phyloP scores from a whole-genome alignment of 176 grass and related monocot species.

The Avena sativa region DNA sequence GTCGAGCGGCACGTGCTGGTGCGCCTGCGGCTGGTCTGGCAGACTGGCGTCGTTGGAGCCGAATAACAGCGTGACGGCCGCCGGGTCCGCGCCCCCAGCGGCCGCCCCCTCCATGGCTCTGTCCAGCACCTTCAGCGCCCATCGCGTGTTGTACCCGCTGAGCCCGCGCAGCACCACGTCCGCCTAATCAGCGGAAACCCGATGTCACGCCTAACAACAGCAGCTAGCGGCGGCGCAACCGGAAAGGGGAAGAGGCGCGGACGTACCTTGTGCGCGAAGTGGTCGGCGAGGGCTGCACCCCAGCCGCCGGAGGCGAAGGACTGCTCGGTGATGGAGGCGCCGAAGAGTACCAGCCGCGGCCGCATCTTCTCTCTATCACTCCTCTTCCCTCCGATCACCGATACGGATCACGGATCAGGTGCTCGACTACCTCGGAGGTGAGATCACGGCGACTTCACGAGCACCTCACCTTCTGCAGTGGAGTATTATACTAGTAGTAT shows the following conservation, averaged over 20 bases:
- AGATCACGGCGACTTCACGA: not conserved
- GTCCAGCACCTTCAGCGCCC: not conserved
- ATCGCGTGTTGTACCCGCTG: slow-evolving; percentile 93
- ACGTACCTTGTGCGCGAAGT: slow-evolving; percentile 56
- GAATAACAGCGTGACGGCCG: slow-evolving; percentile 79
- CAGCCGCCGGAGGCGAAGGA: slow-evolving; percentile 78
- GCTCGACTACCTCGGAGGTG: not conserved
- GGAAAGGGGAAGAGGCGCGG: not conserved
- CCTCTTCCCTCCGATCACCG: not conserved
- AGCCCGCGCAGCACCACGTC: slow-evolving; percentile 87
- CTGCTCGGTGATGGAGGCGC: slow-evolving; percentile 90
- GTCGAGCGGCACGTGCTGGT: slow-evolving; percentile 74
- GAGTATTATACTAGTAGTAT: not conserved
- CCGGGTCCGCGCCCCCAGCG: slow-evolving; percentile 43
- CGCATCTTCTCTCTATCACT: slow-evolving; percentile 28
- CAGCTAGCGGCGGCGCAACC: not conserved
- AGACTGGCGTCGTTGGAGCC: slow-evolving; percentile 87
- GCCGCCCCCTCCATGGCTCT: slow-evolving; percentile 60
- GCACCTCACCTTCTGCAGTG: not conserved
- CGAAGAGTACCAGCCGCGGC: slow-evolving; percentile 79
- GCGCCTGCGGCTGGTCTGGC: slow-evolving; percentile 51
- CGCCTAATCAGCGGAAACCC: slow-evolving; percentile 35
- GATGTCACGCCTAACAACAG: not conserved
- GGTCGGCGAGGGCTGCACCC: slow-evolving; percentile 70
- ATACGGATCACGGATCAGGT: not conserved